Evolutionary conservation across 305 asterid species (phyloP).

Genomic region (Plantago lanceolata): DNA sequence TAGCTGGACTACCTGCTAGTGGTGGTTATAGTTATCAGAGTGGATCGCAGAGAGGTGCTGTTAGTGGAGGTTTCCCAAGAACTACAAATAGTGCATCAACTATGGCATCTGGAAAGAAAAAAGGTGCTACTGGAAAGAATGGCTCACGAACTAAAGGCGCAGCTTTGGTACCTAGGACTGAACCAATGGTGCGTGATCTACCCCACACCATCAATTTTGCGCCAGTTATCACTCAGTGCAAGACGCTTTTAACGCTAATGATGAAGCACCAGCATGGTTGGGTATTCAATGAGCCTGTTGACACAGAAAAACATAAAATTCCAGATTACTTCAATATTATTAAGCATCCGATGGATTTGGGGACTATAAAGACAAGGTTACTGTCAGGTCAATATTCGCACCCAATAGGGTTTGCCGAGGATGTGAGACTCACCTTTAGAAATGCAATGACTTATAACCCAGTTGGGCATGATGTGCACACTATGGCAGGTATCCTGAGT

Average conservation of each 20-base stretch:
- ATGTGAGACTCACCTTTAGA: conserved; percentile 77
- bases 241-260: conserved; percentile 40
- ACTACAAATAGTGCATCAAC: conserved; percentile 26
- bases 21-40: conserved; percentile 37
- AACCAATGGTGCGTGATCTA: conserved; percentile 34
- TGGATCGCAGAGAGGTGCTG: conserved; percentile 44
- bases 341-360: conserved; percentile 91
- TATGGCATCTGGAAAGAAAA: conserved; percentile 38
- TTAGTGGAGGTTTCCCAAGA: conserved; percentile 30
- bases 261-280: conserved; percentile 49
- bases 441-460: conserved; percentile 83
- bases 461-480: conserved; percentile 48
- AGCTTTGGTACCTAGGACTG: conserved; percentile 29
- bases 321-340: conserved; percentile 62
- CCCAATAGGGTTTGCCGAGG: conserved; percentile 65
- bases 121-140: conserved; percentile 41
- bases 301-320: conserved; percentile 45
- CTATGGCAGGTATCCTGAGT: conserved; percentile 48
- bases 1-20: conserved; percentile 29
- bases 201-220: conserved; percentile 33
- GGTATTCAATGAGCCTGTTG: conserved; percentile 71
- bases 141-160: conserved; percentile 56
- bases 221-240: conserved; percentile 57
- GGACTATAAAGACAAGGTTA: conserved; percentile 58
- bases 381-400: conserved; percentile 42